Percentiles rank a stretch among this genome's conserved stretches.
These are phyloP conservation scores for Collybia nuda DNA, from an alignment of 768 basidiomycete genomes.

Conservation along the genomic window DNA sequence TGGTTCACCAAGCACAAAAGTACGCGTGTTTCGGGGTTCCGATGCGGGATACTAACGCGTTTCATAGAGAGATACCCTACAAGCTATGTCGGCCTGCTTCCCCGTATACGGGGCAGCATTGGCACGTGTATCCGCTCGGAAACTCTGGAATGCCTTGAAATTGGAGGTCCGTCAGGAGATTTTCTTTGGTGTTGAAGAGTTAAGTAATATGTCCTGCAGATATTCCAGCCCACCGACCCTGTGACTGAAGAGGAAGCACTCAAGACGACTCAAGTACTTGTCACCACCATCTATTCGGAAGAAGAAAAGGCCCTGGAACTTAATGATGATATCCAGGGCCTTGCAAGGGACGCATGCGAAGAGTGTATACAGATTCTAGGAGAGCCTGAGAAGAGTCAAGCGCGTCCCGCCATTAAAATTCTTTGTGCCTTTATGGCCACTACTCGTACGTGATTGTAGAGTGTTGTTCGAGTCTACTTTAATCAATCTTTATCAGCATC, in stretches of 20 bases:
- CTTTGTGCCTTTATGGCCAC: conserved; percentile 76
- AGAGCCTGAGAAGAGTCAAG: conserved; percentile 93
- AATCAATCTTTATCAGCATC: conserved; percentile 44
- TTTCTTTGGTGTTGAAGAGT: not conserved
- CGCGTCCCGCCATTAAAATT: conserved; percentile 83
- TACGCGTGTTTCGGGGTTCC: conserved; percentile 22
- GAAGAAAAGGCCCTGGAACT: conserved; percentile 38
- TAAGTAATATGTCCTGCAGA: conserved; percentile 42
- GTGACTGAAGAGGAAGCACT: conserved; percentile 76
- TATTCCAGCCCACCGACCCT: conserved; percentile 88
- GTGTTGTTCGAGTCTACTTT: not conserved
- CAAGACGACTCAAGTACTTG: conserved; percentile 66
- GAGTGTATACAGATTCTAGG: conserved; percentile 80
- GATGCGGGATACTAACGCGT: not conserved
- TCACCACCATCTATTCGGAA: conserved; percentile 66
- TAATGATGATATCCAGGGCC: conserved; percentile 44
- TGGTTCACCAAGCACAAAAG: conserved; percentile 82
- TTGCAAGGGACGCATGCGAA: conserved; percentile 73
- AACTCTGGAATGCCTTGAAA: conserved; percentile 90
- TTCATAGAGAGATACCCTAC: conserved; percentile 79
- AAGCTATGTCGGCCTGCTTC: conserved; percentile 73
- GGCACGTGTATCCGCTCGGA: conserved; percentile 60
- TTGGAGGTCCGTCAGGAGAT: conserved; percentile 61
- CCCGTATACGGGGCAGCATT: conserved; percentile 78
- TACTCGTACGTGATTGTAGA: conserved; percentile 57